Percentiles rank a stretch among this genome's conserved stretches.
Evolutionary conservation across 2,329 filamentous ascomycete genomes (phyloP).

Genomic region (Paracamarosporium sp.): DNA sequence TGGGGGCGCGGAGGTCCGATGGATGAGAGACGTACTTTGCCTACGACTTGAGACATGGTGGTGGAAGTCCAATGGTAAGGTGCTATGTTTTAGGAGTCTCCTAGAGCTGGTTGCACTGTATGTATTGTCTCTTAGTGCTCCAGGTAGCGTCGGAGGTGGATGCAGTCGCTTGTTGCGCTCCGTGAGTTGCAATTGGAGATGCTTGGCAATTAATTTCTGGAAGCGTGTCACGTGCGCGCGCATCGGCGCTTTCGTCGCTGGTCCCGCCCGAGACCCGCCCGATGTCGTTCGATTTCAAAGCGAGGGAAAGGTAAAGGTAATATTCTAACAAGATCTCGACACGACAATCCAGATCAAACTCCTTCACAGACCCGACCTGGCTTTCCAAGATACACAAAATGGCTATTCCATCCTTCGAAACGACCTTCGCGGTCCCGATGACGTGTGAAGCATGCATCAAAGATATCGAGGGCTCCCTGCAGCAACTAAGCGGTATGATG

Average conservation of each 20-base stretch:
- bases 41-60: constrained; percentile 80
- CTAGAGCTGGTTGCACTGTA: constrained; percentile 4
- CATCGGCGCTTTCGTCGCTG: constrained; percentile 5
- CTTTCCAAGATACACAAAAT: constrained; percentile 21
- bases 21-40: constrained; percentile 63
- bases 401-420: constrained; percentile 62
- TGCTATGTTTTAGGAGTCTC: background rate
- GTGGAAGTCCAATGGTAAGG: constrained; percentile 30
- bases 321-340: background rate
- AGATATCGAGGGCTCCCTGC: constrained; percentile 79
- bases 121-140: background rate
- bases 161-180: constrained; percentile 3
- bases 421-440: constrained; percentile 92
- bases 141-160: background rate
- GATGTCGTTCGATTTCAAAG: constrained; percentile 39
- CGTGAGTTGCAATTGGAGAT: constrained; percentile 13
- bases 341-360: background rate
- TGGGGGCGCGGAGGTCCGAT: constrained; percentile 28
- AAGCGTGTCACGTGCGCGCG: constrained; percentile 14
- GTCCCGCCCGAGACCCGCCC: constrained; percentile 10
- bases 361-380: constrained; percentile 11
- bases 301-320: constrained; percentile 15
- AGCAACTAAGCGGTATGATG: constrained; percentile 69
- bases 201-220: constrained; percentile 20
- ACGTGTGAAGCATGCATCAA: constrained; percentile 90